Evolutionary conservation across 306 rosid genomes (phyloP), one percentile per base, ranked within the genome.

Genomic region (Quercus ilex): DNA sequence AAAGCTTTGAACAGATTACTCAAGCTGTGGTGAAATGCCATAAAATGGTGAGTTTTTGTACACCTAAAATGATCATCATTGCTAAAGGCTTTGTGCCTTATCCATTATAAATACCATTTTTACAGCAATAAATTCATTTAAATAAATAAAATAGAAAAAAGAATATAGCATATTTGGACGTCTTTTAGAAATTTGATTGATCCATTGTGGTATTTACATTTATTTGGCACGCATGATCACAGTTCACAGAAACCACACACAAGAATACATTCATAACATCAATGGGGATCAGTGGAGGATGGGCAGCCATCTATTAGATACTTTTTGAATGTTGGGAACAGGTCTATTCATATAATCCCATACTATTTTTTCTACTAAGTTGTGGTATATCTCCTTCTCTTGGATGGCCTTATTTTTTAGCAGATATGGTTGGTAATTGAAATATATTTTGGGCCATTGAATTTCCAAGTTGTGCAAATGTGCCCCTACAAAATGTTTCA

Each of bases 21-120:
- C 83, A 57, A 60, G 99, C 99, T 62, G 96, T 87, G 6, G 78
- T 6, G 30, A 90, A 86, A 79, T 90, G 95, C 86, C 91, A 92
- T 85, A 71, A 92, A 89, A 81, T 89, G 94, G 99, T 91, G 82
- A 84, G 91, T 82, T 83, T 33, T 55, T n/a, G n/a, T 56, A 57
- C 71, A 31, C 30, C 49, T 51, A 67, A 25, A 57, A 53, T 30
- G 28, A 57, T 19, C 26, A 19, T 53, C 64, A 53, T 53, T 14
- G 8, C 46, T 55, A 8, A 9, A 67, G 28, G 52, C 26, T 18
- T 67, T 33, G 18, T 67, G 46, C 46, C 17, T 33, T 33, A 9
- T 67, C 25, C 43, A 2, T 64, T 4, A n/a, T 30, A 6, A 64
- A 64, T 15, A 2, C 38, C 15, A 35, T 67, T 35, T 67, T n/a